Conservation (phyloP, 2,329 filamentous ascomycete genomes). For the Hypocreales sp. region DNA sequence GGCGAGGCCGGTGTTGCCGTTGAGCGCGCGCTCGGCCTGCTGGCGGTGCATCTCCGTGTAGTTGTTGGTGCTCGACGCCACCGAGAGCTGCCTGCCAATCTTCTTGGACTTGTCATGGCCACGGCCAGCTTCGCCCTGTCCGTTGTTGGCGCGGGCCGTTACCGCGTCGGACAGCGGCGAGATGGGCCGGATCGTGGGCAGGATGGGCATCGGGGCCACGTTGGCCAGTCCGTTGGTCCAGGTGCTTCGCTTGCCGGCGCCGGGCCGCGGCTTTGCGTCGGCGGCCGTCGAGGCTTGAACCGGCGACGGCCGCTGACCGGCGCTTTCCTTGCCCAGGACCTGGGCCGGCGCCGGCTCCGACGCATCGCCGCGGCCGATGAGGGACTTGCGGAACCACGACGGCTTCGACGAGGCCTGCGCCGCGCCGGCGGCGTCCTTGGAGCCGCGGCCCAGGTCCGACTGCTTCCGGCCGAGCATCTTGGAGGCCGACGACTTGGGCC, state of each 20-base stretch:
- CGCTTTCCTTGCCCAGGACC: constrained; percentile 29
- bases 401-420: constrained; percentile 63
- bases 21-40: constrained; percentile 81
- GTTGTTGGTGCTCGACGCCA: constrained; percentile 84
- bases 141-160: constrained; percentile 69
- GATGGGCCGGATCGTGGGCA: constrained; percentile 86
- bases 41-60: constrained; percentile 81
- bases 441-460: constrained; percentile 59
- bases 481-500: constrained; percentile 81
- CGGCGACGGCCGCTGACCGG: constrained; percentile 27
- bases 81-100: constrained; percentile 84
- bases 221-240: constrained; percentile 78
- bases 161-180: constrained; percentile 93
- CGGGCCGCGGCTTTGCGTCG: constrained; percentile 27
- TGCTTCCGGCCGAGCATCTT: constrained; percentile 78
- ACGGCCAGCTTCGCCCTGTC: constrained; percentile 30
- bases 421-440: constrained; percentile 39
- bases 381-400: constrained; percentile 92
- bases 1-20: constrained; percentile 59
- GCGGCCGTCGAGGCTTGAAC: constrained; percentile 23
- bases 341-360: constrained; percentile 41
- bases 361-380: constrained; percentile 66
- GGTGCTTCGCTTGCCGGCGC: constrained; percentile 68
- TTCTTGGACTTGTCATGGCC: constrained; percentile 67
- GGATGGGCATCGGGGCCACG: constrained; percentile 82